A percentile compares a stretch with the other conserved stretches of the same genome.
Evolutionary conservation across 2,329 filamentous ascomycete genomes (phyloP).

Genomic region (Knufia fluminis): DNA sequence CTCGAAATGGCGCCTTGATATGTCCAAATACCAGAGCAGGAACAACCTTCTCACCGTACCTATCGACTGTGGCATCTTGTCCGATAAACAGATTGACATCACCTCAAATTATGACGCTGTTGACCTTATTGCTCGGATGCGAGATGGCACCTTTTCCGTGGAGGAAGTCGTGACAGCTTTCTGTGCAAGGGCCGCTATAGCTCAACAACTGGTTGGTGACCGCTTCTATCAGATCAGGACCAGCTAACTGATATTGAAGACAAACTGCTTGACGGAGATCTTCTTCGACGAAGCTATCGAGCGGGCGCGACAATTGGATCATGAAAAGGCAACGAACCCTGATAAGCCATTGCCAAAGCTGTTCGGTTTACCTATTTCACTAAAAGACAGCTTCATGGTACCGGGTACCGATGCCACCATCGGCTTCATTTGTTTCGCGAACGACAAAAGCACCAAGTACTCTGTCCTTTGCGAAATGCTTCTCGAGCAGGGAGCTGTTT

Average conservation of each 20-base stretch:
- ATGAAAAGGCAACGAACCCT: conserved; percentile 41
- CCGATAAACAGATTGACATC: conserved; percentile 36
- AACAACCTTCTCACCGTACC: conserved; percentile 30
- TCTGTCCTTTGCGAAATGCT: conserved; percentile 24
- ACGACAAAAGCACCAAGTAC: conserved; percentile 19
- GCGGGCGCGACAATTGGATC: conserved; percentile 55
- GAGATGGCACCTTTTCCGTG: conserved; percentile 10
- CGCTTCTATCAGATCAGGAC: conserved; percentile 26
- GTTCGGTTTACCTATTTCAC: conserved; percentile 16
- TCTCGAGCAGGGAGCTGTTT: conserved; percentile 36
- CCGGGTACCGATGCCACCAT: conserved; percentile 26
- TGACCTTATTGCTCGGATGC: conserved; percentile 25
- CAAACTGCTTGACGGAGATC: conserved; percentile 33
- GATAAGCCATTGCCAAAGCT: conserved; percentile 34
- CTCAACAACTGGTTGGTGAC: conserved; percentile 39
- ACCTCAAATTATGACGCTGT: conserved; percentile 40
- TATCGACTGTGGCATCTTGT: conserved; percentile 35
- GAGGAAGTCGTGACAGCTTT: conserved; percentile 35
- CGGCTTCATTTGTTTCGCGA: conserved; percentile 22
- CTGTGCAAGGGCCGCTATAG: conserved; percentile 32
- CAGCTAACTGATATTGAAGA: conserved; percentile 9
- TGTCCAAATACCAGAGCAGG: conserved; percentile 10
- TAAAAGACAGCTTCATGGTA: conserved; percentile 24
- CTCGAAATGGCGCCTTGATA: conserved; percentile 24
- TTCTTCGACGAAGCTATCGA: conserved; percentile 40